phyloP scores from a whole-genome alignment of 768 basidiomycete genomes.

The Tricholoma hemisulphureum region DNA sequence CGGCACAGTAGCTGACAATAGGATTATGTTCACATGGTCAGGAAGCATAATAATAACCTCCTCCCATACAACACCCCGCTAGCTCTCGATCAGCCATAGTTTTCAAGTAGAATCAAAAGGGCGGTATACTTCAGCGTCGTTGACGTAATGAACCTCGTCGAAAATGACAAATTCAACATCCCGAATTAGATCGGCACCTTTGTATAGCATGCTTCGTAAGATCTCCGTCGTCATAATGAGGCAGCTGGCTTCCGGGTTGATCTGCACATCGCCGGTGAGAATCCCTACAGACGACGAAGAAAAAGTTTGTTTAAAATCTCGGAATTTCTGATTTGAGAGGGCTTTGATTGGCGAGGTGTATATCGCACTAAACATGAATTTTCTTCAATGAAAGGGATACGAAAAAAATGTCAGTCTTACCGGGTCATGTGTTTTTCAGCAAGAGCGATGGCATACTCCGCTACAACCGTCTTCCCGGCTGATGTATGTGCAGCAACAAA shows the following conservation, averaged over 20 bases:
- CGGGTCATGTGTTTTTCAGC: slow-evolving; percentile 99
- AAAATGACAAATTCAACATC: slow-evolving; percentile 99
- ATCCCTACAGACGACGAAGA: slow-evolving; percentile 91
- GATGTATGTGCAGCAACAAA: slow-evolving; percentile 99
- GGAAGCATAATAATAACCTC: slow-evolving; percentile 99
- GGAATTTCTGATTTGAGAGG: slow-evolving; percentile 96
- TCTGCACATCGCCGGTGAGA: slow-evolving; percentile 97
- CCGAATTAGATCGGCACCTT: slow-evolving; percentile 96
- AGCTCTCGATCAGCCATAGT: slow-evolving; percentile 10
- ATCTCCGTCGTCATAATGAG: slow-evolving; percentile 99
- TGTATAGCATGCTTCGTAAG: slow-evolving; percentile 95
- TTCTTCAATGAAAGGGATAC: slow-evolving; percentile 8
- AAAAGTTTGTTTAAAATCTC: slow-evolving; percentile 98
- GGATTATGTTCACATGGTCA: slow-evolving; percentile 96
- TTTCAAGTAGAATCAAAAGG: not conserved
- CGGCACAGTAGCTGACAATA: slow-evolving; percentile 95
- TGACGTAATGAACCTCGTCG: slow-evolving; percentile 99
- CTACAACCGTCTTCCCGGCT: slow-evolving; percentile 99
- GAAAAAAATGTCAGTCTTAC: slow-evolving; percentile 39
- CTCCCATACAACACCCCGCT: slow-evolving; percentile 99
- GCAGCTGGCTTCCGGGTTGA: slow-evolving; percentile 96
- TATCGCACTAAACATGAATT: slow-evolving; percentile 66
- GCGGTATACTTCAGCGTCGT: slow-evolving; percentile 85
- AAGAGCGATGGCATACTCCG: slow-evolving; percentile 96
- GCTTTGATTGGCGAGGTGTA: slow-evolving; percentile 99